Evolutionary conservation across 176 grass and related monocot genomes (phyloP), one percentile per base, ranked within the genome.

Genomic region (Rhynchospora pubera): DNA sequence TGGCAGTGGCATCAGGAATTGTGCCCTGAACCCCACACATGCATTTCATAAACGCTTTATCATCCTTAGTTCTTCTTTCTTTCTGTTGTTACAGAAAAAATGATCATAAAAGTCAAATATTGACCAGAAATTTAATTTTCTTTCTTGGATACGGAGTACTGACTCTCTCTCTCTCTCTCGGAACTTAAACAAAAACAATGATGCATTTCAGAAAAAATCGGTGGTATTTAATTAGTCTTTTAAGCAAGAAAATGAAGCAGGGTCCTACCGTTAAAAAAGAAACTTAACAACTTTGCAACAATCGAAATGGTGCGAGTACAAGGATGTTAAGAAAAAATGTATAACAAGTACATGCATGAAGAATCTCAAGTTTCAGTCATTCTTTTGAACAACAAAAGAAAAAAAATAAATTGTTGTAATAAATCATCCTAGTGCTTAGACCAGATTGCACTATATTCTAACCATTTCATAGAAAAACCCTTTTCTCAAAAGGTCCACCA

Each of bases 1-100:
- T 53, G 78, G 56, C 71, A 53, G 77, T 43, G 69, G 39, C 73
- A 70, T 89, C 83, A 85, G 87, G 82, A 94, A 89, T 91, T 86
- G 92, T 84, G 87, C 89, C 67, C 63, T 70, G 62, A 81, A 74
- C 65, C 57, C 73, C 79, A 30, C 42, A 82, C 44, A 65, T 30
- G n/a, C 57, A 80, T 45, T 61, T 61, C 15, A n/a, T 43, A 61
- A 21, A 59, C 8, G n/a, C 19, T 42, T 42, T 62, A 50, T 80
- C 34, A 45, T 80, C 2, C 32, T 80, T 13, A 67, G 26, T 18
- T 58, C 15, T 8, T 81, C 65, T 60, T 77, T 84, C 72, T 53
- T 79, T 55, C 8, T 45, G 39, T 57, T 62, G 79, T 85, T 88
- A 76, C 57, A 74, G 62, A 62, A 80, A 66, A 83, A 79, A 50